Base-by-base conservation (phyloP, 768 basidiomycete genomes). In the Lactifluus subvellereus region DNA sequence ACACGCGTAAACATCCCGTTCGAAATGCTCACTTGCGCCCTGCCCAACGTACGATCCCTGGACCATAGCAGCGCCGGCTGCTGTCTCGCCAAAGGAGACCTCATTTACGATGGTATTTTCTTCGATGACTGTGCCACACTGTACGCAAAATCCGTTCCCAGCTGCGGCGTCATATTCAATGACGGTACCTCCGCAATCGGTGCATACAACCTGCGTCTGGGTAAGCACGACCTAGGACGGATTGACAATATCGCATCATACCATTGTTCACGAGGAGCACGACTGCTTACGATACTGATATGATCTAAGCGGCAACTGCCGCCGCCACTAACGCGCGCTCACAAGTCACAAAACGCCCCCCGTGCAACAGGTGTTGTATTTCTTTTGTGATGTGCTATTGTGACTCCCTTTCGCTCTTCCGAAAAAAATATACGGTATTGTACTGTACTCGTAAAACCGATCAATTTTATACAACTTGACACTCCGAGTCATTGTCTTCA, bases 21-120 rank as follows among this genome's bases (percentile, higher is more conserved):
- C 7, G 20, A 20, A 55, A 6, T 14, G 83, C 90, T 73, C 70
- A 98, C 95, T 95, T 51, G 94, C 86, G 60, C 92, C 91, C 69
- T 91, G 88, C 0, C 84, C 91, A 13, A 99, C 93, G 69, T 91
- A 97, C 3, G 89, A 87, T 2, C 97, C 97, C 70, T 95, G 90
- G 1, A 97, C 95, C 80, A 98, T 91, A 1, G 96, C 95, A 5
- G 94, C 92, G 30, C 97, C 97, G 33, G 83, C 82, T 11, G 88
- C 83, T 4, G 90, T 89, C 78, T 99, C 97, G n/a, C 94, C 93
- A 68, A 99, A 99, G 1, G 87, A 85, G 59, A 99, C 84, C 72
- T 99, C 97, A 66, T 88, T 90, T 10, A 98, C 92, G 63, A 98
- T 94, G 2, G 88, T 85, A 70, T 93, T 94, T 74, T 97, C 92